phyloP scores from a whole-genome alignment of 352 stramenopile genomes.

The Saprolegnia parasitica region DNA sequence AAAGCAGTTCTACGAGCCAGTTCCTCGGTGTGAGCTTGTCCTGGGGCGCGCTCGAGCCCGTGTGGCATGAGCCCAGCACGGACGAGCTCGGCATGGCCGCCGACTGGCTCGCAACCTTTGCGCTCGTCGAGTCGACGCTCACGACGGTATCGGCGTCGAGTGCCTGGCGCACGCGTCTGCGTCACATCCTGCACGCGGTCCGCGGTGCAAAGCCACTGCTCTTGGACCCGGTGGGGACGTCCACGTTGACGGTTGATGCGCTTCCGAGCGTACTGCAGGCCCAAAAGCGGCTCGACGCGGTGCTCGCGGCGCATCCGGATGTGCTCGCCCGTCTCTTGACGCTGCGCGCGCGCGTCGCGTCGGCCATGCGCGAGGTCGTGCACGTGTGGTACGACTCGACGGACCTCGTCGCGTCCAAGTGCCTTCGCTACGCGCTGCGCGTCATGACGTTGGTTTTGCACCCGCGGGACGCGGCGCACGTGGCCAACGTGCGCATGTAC shows the following conservation, averaged over 20 bases:
- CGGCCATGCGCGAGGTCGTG: constrained; percentile 38
- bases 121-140: constrained; percentile 30
- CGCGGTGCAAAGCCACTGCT: constrained; percentile 50
- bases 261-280: constrained; percentile 41
- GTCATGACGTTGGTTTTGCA: constrained; percentile 17
- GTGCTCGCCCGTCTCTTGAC: constrained; percentile 37
- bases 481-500: constrained; percentile 16
- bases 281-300: constrained; percentile 34
- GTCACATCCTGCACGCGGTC: constrained; percentile 43
- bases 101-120: constrained; percentile 47
- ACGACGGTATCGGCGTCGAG: neutral
- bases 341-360: constrained; percentile 46
- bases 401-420: neutral
- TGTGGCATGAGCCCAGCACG: constrained; percentile 62
- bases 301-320: constrained; percentile 34
- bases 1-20: constrained; percentile 47
- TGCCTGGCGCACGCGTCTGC: constrained; percentile 43
- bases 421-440: constrained; percentile 12
- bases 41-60: constrained; percentile 46
- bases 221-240: constrained; percentile 32
- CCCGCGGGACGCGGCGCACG: constrained; percentile 5
- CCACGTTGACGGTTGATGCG: constrained; percentile 30
- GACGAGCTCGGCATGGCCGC: constrained; percentile 50
- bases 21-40: constrained; percentile 50
- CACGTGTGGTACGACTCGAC: constrained; percentile 43